Evolutionary conservation across 805 yeast genomes (phyloP).

Genomic region (Metschnikowia lochheadii): DNA sequence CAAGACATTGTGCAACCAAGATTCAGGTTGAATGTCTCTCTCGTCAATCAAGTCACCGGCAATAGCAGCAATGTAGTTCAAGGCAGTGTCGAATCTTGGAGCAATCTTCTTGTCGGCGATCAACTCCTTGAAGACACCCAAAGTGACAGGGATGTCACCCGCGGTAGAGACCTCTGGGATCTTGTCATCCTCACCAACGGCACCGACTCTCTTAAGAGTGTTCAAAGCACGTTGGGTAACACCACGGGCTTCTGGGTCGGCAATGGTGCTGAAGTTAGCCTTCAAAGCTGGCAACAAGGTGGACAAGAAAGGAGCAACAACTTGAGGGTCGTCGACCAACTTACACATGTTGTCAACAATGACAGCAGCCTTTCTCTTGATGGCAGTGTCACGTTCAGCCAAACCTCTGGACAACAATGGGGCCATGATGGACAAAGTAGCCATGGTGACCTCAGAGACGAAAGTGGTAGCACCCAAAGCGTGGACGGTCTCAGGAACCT

Average conservation of each 20-base stretch:
- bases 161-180: conserved; percentile 98
- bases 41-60: conserved; percentile 99
- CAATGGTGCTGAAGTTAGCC: conserved; percentile 91
- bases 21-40: conserved; percentile 83
- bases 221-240: conserved; percentile 95
- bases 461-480: conserved; percentile 98
- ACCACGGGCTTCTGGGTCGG: conserved; percentile 99
- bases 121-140: conserved; percentile 72
- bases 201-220: conserved; percentile 99
- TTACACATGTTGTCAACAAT: conserved; percentile 99
- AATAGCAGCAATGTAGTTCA: conserved; percentile 85
- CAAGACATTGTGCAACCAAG: conserved; percentile 85
- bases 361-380: conserved; percentile 99
- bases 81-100: conserved; percentile 73
- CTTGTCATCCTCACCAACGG: conserved; percentile 80
- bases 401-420: conserved; percentile 99
- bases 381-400: conserved; percentile 98
- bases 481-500: conserved; percentile 99
- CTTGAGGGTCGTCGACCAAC: conserved; percentile 99
- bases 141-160: conserved; percentile 91
- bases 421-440: conserved; percentile 98
- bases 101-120: conserved; percentile 64
- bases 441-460: conserved; percentile 99
- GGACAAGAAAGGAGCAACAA: conserved; percentile 98
- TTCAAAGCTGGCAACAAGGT: conserved; percentile 94